Evolutionary conservation across 192 early-diverging fungal species (phyloP).

Genomic region (Mortierella antarctica): DNA sequence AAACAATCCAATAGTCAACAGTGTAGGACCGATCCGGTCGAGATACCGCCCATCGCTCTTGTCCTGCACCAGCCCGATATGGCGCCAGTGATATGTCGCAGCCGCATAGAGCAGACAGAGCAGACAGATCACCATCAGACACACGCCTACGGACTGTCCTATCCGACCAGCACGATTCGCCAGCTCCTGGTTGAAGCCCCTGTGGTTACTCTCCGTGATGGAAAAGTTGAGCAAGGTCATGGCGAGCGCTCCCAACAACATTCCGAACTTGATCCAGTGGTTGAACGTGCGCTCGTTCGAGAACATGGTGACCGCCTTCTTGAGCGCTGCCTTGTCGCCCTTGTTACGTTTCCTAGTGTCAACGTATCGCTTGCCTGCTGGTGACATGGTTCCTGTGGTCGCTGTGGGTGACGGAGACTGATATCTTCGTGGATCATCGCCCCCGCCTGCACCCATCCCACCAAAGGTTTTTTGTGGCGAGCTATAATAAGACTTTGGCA

Average conservation of each 20-base stretch:
- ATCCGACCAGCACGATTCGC: constrained; percentile 7
- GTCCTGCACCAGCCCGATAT: constrained; percentile 17
- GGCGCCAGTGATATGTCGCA: constrained; percentile 24
- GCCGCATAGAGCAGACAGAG: constrained; percentile 24
- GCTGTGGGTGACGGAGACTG: background rate
- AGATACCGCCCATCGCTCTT: constrained; percentile 22
- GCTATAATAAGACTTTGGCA: background rate
- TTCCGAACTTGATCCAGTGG: constrained; percentile 50
- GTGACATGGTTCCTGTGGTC: background rate
- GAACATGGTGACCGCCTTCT: constrained; percentile 20
- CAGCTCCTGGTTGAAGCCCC: background rate
- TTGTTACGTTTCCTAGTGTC: constrained; percentile 20
- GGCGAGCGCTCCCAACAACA: constrained; percentile 28
- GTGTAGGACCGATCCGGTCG: constrained; percentile 39
- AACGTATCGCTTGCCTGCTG: constrained; percentile 28
- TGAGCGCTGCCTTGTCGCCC: constrained; percentile 1
- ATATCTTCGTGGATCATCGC: background rate
- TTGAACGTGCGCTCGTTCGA: constrained; percentile 47
- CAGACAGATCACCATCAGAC: constrained; percentile 27
- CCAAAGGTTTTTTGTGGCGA: background rate
- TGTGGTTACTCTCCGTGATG: background rate
- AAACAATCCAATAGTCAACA: constrained; percentile 26
- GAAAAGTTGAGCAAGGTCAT: constrained; percentile 45
- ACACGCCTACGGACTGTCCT: constrained; percentile 20
- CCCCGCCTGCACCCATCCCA: no score